phyloP scores from a whole-genome alignment of 441 rosid genomes.

The Viola pubescens region DNA sequence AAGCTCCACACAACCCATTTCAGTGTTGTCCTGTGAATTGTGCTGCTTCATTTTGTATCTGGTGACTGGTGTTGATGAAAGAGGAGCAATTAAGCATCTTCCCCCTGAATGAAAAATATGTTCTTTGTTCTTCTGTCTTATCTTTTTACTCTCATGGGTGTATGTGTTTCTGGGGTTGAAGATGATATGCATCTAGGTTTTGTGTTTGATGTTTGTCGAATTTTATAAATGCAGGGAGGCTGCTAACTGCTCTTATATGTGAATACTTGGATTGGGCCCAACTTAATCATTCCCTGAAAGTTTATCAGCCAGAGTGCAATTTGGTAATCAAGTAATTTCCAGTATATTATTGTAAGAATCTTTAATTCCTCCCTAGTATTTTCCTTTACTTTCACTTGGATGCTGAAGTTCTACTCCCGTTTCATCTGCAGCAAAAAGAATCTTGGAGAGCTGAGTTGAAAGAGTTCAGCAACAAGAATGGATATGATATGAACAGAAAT shows the following conservation, averaged over 20 bases:
- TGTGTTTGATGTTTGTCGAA: neutral
- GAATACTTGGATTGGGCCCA: conserved; percentile 98
- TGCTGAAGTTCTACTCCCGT: neutral
- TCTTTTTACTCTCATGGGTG: too few species aligned
- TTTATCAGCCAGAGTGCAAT: conserved; percentile 91
- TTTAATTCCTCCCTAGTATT: neutral
- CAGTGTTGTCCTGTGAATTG: too few species aligned
- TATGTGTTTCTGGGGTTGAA: neutral
- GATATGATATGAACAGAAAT: conserved; percentile 71
- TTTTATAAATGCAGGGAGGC: conserved; percentile 57
- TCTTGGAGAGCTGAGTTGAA: conserved; percentile 79
- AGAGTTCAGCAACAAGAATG: conserved; percentile 76
- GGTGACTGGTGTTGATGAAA: too few species aligned
- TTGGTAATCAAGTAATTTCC: conserved; percentile 66
- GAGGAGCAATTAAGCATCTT: too few species aligned
- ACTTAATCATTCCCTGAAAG: conserved; percentile 78
- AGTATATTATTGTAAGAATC: conserved; percentile 2
- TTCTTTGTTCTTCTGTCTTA: too few species aligned
- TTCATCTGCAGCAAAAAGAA: conserved; percentile 61
- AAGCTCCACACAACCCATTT: too few species aligned
- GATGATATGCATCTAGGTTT: conserved; percentile 6
- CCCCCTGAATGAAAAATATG: too few species aligned
- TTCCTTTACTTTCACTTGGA: neutral
- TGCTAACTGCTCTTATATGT: conserved; percentile 69
- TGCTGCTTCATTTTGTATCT: too few species aligned